Evolutionary conservation across 2,329 filamentous ascomycete species (phyloP), one percentile per base, ranked within the genome.

Genomic region (Trichoderma sp.): DNA sequence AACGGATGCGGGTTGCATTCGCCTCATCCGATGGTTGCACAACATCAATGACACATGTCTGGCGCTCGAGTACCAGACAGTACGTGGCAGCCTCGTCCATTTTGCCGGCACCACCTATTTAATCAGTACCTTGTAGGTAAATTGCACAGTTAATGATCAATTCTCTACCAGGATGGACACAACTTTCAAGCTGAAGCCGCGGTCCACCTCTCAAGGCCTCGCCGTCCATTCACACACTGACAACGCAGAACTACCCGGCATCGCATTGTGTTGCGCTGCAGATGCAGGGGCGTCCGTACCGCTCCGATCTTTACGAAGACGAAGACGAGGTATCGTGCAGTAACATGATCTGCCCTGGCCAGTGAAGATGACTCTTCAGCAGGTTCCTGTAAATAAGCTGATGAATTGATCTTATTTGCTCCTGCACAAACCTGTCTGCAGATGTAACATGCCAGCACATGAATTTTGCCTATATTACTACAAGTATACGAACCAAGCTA

Each of bases 221-320:
- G 34, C 53, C 64, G 66, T 50, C 66, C 66, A 68, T 59, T 68
- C 57, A 68, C 28, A 59, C 28, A 26, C 17, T 62, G 66, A 68
- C 66, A 68, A 68, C 66, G 66, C 66, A 68, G 57, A 50, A 50
- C 17, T 30, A 28, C 55, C 57, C 47, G 47, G 63, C 43, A 66
- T 39, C 28, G 26, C 30, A 20, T 61, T 68, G 57, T 39, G 66
- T 62, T 68, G 57, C 57, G 66, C 66, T 68, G 66, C 66, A 68
- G 57, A 68, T 32, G 66, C 66, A 68, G 66, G 66, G 66, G 66
- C 55, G 13, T 34, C n/a, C 57, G 66, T 62, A 53, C 36, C 28
- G 34, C 32, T 20, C 34, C 20, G 36, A 59, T 68, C 55, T 43
- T 30, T 50, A 34, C 55, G 28, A 61, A 68, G 57, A 47, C 55